Evolutionary conservation across 345 rosid species (phyloP).

Genomic region (Eucalyptus tenuipes): DNA sequence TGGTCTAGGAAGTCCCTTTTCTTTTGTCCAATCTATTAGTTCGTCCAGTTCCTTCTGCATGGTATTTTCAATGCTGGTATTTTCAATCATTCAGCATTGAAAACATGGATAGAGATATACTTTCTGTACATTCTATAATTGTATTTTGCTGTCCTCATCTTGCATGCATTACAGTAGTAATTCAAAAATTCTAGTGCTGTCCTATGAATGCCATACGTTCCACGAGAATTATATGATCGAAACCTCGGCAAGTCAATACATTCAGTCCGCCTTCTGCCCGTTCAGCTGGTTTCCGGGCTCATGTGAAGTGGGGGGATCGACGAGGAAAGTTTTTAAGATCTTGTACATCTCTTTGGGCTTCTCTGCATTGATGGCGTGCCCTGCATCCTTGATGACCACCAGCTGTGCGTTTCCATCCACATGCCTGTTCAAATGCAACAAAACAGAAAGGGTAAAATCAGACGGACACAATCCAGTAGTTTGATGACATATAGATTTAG

Average conservation of each 20-base stretch:
- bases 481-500: neutral
- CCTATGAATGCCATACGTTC: neutral
- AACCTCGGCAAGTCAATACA: neutral
- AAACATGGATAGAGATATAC: neutral
- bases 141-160: neutral
- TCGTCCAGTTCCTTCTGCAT: neutral
- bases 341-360: conserved; percentile 2
- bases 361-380: conserved; percentile 4
- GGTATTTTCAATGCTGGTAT: neutral
- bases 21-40: neutral
- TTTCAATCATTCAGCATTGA: neutral
- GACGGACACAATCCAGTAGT: neutral
- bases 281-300: neutral
- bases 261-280: conserved; percentile 17
- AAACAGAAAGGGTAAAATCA: neutral
- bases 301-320: neutral
- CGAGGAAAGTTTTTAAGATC: neutral
- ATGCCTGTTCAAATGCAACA: neutral
- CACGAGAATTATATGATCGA: neutral
- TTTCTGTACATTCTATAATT: neutral
- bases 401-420: conserved; percentile 1
- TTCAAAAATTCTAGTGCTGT: neutral
- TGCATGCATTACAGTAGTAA: neutral
- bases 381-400: conserved; percentile 4
- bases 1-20: too few relatives aligned